Evolutionary conservation across 331 rosid species (phyloP), one percentile per base, ranked within the genome.

Genomic region (Phaseolus coccineus): DNA sequence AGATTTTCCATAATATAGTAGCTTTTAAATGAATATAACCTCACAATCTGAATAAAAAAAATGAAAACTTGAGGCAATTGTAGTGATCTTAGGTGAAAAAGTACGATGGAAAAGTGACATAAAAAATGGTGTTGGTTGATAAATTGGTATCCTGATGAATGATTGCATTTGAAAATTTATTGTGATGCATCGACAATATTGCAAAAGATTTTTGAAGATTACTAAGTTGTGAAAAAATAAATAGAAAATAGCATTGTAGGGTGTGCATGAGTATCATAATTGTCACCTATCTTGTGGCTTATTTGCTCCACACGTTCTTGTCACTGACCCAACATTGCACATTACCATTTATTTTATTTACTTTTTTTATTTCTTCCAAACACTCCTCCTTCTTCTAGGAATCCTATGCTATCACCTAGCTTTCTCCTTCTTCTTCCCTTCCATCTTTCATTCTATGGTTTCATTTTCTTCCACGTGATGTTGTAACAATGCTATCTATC

Each of bases 261-360:
- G 70, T 67, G 81, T 77, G 52, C 85, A 76, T 59, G 68, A 59
- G 15, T 69, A 71, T 81, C 84, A 82, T 82, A 62, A 82, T 77
- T 69, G 82, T 77, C 69, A 69, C 79, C 82, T 77, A 70, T 48
- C 61, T 50, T 28, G 48, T 69, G 77, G 79, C 74, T 77, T 77
- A 33, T 82, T 77, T 77, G 79, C 73, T 64, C 82, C 86, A 77
- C 79, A 77, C 75, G 70, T 77, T 82, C 82, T 44, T 82, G 76
- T 71, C 79, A 31, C 61, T 77, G 79, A 58, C 56, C 82, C 80
- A 82, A 76, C 77, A 77, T 61, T 31, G 69, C 72, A 73, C 62
- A 73, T 69, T 76, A 40, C 28, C 69, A 62, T 76, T 58, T 28
- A 33, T 69, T 76, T 57, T 39, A 15, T 69, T 76, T 68, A 55